These are phyloP conservation scores for Conticribra weissflogii DNA, from an alignment of 108 stramenopile species.

Conservation along the genomic window DNA sequence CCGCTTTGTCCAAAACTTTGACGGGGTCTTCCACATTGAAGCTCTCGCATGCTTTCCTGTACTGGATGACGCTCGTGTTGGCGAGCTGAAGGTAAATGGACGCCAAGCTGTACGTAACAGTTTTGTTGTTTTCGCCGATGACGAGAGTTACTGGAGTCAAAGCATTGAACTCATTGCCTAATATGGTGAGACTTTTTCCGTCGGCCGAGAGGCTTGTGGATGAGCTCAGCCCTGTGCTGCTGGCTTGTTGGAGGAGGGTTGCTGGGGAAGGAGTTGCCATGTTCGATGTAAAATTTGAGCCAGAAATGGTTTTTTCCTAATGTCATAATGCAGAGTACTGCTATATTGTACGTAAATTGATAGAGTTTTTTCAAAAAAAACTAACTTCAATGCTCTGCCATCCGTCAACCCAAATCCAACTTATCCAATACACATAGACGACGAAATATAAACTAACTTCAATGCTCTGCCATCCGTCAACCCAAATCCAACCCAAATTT, in stretches of 20 bases:
- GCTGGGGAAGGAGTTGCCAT: conserved; percentile 23
- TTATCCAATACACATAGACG: no score
- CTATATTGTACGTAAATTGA: no score
- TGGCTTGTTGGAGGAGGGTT: conserved; percentile 37
- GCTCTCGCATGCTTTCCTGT: conserved; percentile 76
- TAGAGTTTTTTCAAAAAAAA: no score
- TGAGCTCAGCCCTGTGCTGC: conserved; percentile 17
- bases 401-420: no score
- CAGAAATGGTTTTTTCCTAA: no score
- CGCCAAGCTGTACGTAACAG: conserved; percentile 67
- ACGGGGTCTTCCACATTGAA: conserved; percentile 71
- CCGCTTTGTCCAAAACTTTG: conserved; percentile 69
- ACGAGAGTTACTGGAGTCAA: conserved; percentile 27
- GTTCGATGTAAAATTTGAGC: no score
- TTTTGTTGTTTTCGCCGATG: conserved; percentile 16
- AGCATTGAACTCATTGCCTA: conserved; percentile 38
- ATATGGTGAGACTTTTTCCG: conserved; percentile 44
- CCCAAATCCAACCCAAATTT: no score
- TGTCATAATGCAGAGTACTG: no score
- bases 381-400: no score
- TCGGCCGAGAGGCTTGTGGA: conserved; percentile 48
- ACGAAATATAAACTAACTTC: no score
- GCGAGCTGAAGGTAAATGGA: conserved; percentile 73
- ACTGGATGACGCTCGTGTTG: conserved; percentile 64
- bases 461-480: no score